Percentiles rank a stretch among this genome's conserved stretches.
phyloP scores from a whole-genome alignment of 73 alveolate genomes.

The Paramecium tetraurelia region DNA sequence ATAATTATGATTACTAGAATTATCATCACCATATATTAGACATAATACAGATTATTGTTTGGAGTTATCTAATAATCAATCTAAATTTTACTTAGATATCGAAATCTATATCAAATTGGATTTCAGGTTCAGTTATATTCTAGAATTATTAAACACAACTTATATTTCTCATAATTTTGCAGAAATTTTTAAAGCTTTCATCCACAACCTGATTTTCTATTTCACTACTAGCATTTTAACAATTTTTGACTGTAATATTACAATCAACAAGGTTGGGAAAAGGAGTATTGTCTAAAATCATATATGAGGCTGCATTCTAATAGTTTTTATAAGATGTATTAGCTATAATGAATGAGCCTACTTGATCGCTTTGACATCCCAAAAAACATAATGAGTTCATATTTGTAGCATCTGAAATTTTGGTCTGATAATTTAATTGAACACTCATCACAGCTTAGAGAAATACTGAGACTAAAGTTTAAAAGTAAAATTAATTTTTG shows the following conservation, averaged over 20 bases:
- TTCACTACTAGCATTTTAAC: neutral
- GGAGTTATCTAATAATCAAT: neutral
- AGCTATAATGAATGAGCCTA: neutral
- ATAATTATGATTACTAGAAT: neutral
- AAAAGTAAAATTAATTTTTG: neutral
- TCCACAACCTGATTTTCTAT: neutral
- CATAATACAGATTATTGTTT: neutral
- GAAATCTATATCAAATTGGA: neutral
- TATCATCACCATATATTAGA: neutral
- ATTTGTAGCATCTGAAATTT: neutral
- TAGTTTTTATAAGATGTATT: neutral
- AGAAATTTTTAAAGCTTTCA: neutral
- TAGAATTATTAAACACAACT: conserved; percentile 3
- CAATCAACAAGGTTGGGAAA: neutral
- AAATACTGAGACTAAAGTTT: neutral
- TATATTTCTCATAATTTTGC: neutral
- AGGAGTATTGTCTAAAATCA: neutral
- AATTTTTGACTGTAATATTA: neutral
- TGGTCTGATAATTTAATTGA: neutral
- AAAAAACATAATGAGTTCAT: neutral
- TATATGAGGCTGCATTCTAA: conserved; percentile 11
- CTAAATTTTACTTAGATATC: neutral
- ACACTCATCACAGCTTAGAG: neutral
- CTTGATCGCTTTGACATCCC: neutral
- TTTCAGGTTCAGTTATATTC: neutral